These are phyloP conservation scores for Oldenlandia corymbosa DNA, from an alignment of 257 asterid genomes.

Conservation along the genomic window DNA sequence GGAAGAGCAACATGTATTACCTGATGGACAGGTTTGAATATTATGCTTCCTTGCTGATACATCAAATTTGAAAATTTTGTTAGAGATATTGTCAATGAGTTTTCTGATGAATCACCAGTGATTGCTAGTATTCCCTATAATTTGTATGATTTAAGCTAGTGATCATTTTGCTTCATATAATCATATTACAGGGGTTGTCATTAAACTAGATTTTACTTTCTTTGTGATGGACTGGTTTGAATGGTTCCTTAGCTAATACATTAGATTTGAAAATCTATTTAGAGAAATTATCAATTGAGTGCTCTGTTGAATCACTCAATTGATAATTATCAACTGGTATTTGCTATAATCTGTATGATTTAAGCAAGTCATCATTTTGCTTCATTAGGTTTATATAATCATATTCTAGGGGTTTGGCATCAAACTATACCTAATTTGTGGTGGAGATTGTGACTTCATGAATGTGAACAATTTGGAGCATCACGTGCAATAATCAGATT, in stretches of 20 bases:
- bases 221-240: too few species aligned
- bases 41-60: slow-evolving; percentile 12
- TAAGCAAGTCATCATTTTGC: not conserved
- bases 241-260: too few species aligned
- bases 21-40: slow-evolving; percentile 83
- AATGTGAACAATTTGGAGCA: not conserved
- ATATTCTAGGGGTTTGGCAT: not conserved
- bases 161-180: not conserved
- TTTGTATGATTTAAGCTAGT: not conserved
- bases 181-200: not conserved
- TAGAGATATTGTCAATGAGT: not conserved
- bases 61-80: not conserved
- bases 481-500: not conserved
- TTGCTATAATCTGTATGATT: not conserved
- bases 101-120: not conserved
- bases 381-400: not conserved
- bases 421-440: not conserved
- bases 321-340: too few species aligned
- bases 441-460: not conserved
- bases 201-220: not conserved
- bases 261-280: too few species aligned
- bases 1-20: slow-evolving; percentile 79
- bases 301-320: too few species aligned
- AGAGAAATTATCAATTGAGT: too few species aligned
- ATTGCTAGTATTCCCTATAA: not conserved